Conservation (phyloP, 2,329 filamentous ascomycete species). For the Ophiostoma montium region DNA sequence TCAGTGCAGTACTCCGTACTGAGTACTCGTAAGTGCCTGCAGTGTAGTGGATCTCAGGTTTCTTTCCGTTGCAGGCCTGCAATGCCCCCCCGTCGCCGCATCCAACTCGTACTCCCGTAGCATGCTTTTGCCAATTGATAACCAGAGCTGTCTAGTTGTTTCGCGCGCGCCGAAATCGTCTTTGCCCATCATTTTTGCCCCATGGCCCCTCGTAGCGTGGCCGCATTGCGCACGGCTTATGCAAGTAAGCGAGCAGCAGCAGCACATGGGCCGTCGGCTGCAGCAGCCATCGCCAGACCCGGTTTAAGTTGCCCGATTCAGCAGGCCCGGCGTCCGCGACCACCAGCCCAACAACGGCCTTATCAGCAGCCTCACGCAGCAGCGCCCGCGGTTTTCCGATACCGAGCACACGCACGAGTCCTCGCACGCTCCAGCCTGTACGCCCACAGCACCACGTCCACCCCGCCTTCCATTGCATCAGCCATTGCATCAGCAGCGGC, state of each 20-base stretch:
- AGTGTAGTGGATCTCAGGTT: no score
- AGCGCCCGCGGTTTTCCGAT: not conserved
- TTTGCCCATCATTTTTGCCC: no score
- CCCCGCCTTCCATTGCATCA: not conserved
- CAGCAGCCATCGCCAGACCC: constrained; percentile 9
- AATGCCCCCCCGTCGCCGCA: no score
- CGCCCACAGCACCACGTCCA: not conserved
- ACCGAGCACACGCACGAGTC: no score
- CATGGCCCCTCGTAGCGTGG: constrained; percentile 3
- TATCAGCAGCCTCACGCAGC: not conserved
- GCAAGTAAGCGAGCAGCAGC: constrained; percentile 9
- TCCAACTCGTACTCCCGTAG: no score
- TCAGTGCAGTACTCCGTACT: no score
- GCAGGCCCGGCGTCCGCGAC: not conserved
- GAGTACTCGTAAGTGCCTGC: no score
- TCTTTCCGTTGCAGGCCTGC: no score
- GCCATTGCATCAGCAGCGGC: constrained; percentile 3
- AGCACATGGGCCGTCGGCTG: constrained; percentile 5
- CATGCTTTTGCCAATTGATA: no score
- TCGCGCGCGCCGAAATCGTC: no score
- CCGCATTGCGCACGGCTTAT: constrained; percentile 1
- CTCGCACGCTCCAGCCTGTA: no score
- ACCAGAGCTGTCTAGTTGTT: no score
- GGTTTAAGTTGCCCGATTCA: constrained; percentile 11
- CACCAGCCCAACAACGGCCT: not conserved